These are phyloP conservation scores for Pseudodiploospora longispora DNA, from an alignment of 2,329 filamentous ascomycete genomes.

Conservation along the genomic window DNA sequence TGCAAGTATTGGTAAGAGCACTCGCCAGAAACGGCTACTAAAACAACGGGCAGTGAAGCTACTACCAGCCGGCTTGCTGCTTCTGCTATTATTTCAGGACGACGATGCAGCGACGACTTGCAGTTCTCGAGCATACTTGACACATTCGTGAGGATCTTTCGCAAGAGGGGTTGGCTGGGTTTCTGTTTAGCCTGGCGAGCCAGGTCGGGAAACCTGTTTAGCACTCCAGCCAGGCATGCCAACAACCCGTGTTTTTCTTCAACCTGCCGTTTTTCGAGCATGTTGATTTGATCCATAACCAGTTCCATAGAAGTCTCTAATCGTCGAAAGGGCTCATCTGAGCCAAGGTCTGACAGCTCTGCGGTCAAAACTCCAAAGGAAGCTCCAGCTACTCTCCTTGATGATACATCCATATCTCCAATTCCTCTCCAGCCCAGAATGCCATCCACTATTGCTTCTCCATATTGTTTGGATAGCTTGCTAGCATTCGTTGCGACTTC, in stretches of 20 bases:
- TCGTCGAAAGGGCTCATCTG: slow-evolving; percentile 14
- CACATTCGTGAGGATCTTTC: slow-evolving; percentile 20
- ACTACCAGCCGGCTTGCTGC: slow-evolving; percentile 51
- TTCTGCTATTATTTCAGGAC: slow-evolving; percentile 58
- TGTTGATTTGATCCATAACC: slow-evolving; percentile 36
- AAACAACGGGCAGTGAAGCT: slow-evolving; percentile 40
- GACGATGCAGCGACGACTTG: slow-evolving; percentile 39
- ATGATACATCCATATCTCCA: slow-evolving; percentile 66
- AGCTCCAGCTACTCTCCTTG: slow-evolving; percentile 62
- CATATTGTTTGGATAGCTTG: slow-evolving; percentile 59
- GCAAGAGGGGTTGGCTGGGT: slow-evolving; percentile 13
- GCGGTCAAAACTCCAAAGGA: slow-evolving; percentile 56
- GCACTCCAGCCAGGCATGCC: slow-evolving; percentile 50
- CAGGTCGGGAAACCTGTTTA: slow-evolving; percentile 38
- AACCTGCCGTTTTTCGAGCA: slow-evolving; percentile 47
- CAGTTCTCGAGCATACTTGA: slow-evolving; percentile 33
- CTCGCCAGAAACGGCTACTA: slow-evolving; percentile 23
- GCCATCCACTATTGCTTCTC: slow-evolving; percentile 59
- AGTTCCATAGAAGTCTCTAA: slow-evolving; percentile 29
- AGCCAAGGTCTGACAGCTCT: slow-evolving; percentile 24
- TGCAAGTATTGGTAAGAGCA: slow-evolving; percentile 6
- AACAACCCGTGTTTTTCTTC: slow-evolving; percentile 64
- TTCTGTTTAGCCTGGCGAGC: slow-evolving; percentile 4
- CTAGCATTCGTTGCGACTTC: slow-evolving; percentile 66
- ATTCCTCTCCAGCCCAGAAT: slow-evolving; percentile 82